Percentiles rank a stretch among this genome's conserved stretches.
phyloP scores from a whole-genome alignment of 371 early-diverging fungal species.

The Parasitella parasitica region DNA sequence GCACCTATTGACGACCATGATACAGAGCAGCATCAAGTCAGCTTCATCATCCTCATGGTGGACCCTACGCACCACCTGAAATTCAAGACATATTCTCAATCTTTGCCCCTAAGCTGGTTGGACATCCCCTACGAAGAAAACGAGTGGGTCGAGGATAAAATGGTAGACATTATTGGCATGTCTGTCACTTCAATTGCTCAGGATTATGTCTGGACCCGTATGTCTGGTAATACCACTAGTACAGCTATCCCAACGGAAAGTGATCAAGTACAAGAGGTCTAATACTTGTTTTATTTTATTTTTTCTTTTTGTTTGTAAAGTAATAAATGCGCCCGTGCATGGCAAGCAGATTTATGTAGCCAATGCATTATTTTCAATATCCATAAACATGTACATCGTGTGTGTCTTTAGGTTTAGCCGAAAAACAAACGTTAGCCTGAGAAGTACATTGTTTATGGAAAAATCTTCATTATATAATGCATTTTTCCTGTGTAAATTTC shows the following conservation, averaged over 20 bases:
- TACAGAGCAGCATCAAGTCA: constrained; percentile 36
- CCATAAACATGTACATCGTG: no score
- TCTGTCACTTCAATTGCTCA: constrained; percentile 63
- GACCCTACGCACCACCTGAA: constrained; percentile 65
- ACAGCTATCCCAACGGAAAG: background rate
- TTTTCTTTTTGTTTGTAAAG: no score
- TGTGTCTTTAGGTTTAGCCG: no score
- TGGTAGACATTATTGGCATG: constrained; percentile 57
- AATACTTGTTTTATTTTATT: background rate
- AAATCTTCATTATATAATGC: background rate
- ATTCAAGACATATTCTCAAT: constrained; percentile 62
- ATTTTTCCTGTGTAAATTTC: background rate
- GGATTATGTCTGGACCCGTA: constrained; percentile 71
- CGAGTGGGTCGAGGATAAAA: constrained; percentile 70
- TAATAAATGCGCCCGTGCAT: no score
- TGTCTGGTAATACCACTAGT: constrained; percentile 42
- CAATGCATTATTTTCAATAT: no score
- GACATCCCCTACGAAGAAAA: constrained; percentile 67
- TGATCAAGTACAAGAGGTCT: constrained; percentile 7
- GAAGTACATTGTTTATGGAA: background rate
- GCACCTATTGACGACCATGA: constrained; percentile 24
- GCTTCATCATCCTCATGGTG: constrained; percentile 53
- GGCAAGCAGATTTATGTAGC: no score
- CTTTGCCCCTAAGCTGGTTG: constrained; percentile 59
- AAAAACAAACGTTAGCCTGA: background rate